phyloP scores from a whole-genome alignment of 2,329 filamentous ascomycete species.

The Raffaelea deltoideospora region DNA sequence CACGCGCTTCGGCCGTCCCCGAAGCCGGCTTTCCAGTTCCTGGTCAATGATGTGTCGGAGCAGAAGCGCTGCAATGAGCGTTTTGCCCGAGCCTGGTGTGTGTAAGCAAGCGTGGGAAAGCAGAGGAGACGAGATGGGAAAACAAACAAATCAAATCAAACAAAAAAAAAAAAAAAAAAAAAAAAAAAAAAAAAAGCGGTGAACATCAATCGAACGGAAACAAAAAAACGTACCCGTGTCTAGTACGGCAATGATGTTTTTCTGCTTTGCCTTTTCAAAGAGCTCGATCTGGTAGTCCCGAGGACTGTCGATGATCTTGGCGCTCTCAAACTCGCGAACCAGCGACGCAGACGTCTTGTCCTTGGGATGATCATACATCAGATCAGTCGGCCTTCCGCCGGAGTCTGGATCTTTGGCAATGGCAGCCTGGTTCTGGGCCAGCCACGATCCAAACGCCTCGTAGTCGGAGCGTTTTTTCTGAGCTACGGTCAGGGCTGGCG shows the following conservation, averaged over 20 bases:
- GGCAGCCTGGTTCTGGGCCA: slow-evolving; percentile 20
- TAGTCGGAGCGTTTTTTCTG: slow-evolving; percentile 35
- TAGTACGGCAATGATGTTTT: slow-evolving; percentile 84
- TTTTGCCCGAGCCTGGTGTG: slow-evolving; percentile 68
- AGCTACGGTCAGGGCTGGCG: slow-evolving; percentile 12
- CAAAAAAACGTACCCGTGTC: slow-evolving; percentile 52
- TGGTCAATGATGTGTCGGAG: slow-evolving; percentile 60
- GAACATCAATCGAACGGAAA: background rate
- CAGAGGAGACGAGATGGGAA: too few relatives aligned
- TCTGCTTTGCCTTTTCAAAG: slow-evolving; percentile 69
- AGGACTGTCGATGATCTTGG: slow-evolving; percentile 55
- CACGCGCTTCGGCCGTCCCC: slow-evolving; percentile 45
- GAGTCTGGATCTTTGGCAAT: slow-evolving; percentile 12
- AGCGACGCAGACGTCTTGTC: slow-evolving; percentile 18
- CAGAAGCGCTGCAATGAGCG: slow-evolving; percentile 81
- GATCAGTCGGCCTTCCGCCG: too few relatives aligned
- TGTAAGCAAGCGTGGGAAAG: too few relatives aligned
- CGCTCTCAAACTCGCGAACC: slow-evolving; percentile 20
- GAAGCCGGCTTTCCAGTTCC: slow-evolving; percentile 56
- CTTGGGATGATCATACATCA: too few relatives aligned
- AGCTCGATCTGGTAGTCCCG: slow-evolving; percentile 87
- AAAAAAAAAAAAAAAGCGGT: too few relatives aligned
- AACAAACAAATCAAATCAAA: too few relatives aligned
- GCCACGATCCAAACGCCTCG: slow-evolving; percentile 30
- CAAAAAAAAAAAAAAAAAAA: too few relatives aligned